A percentile compares a stretch with the other conserved stretches of the same genome.
phyloP scores from a whole-genome alignment of 495 filamentous ascomycete species.

The Trichoderma orchidacearum region DNA sequence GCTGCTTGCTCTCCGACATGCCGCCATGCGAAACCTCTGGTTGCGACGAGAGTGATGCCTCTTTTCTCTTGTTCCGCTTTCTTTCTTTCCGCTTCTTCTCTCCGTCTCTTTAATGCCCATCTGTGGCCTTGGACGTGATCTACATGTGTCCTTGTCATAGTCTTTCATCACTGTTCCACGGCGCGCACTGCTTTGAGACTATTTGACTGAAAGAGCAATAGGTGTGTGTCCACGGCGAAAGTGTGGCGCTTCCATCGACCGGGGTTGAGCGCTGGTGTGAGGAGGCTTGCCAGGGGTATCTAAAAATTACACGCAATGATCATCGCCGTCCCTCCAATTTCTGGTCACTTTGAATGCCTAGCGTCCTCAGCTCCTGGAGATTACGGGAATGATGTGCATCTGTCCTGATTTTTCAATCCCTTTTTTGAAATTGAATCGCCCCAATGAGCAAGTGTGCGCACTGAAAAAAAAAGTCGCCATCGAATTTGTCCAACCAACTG shows the following conservation, averaged over 20 bases:
- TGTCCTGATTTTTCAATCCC: neutral
- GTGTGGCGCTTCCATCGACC: neutral
- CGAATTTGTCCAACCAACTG: too few species aligned
- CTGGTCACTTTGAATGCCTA: neutral
- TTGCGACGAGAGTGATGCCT: too few species aligned
- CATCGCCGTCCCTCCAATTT: neutral
- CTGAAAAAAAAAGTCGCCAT: too few species aligned
- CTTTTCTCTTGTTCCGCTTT: too few species aligned
- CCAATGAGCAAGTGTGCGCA: too few species aligned
- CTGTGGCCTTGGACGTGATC: neutral
- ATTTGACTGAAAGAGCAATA: neutral
- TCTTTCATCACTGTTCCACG: neutral
- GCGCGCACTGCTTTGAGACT: too few species aligned
- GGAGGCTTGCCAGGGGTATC: neutral
- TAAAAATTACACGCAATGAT: neutral
- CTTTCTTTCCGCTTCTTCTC: too few species aligned
- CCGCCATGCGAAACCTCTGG: too few species aligned
- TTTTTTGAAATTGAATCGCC: too few species aligned
- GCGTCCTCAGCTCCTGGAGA: neutral
- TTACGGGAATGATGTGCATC: neutral
- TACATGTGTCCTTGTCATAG: neutral
- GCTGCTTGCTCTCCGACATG: too few species aligned
- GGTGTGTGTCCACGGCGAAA: neutral
- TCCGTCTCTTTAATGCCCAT: neutral
- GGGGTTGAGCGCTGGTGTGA: neutral